Conservation (phyloP, 768 basidiomycete species). For the Trametes sanguinea region DNA sequence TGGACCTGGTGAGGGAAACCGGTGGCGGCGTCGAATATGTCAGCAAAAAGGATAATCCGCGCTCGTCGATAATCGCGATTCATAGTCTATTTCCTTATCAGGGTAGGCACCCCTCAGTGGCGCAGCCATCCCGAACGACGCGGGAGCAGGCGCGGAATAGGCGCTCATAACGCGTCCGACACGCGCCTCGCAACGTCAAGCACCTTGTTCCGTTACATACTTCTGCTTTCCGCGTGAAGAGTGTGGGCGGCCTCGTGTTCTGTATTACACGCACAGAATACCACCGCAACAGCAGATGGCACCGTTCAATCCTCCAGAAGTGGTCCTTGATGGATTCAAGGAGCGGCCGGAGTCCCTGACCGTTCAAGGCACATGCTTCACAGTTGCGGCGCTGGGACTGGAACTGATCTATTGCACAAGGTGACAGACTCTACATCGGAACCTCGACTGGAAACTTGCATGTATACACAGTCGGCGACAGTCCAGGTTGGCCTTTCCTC, state of each 20-base stretch:
- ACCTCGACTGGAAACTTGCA: slow-evolving; percentile 57
- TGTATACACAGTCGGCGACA: slow-evolving; percentile 49
- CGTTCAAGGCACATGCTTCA: slow-evolving; percentile 42
- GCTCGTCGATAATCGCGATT: not conserved
- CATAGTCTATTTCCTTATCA: not conserved
- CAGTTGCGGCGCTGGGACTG: slow-evolving; percentile 8
- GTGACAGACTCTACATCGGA: slow-evolving; percentile 62
- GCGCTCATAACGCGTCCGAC: slow-evolving; percentile 3
- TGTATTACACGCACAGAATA: not conserved
- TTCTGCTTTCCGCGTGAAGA: not conserved
- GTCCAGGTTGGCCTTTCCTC: slow-evolving; percentile 36
- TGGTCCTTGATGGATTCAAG: slow-evolving; percentile 43
- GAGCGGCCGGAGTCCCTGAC: slow-evolving; percentile 50
- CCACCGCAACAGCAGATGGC: slow-evolving; percentile 19
- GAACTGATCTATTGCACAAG: slow-evolving; percentile 32
- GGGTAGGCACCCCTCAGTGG: slow-evolving; percentile 1
- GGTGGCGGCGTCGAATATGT: not conserved
- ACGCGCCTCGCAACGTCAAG: not conserved
- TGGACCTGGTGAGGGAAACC: not conserved
- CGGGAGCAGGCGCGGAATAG: not conserved
- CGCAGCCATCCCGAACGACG: not conserved
- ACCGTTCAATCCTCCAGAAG: slow-evolving; percentile 32
- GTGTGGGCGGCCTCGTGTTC: not conserved
- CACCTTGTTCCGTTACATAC: not conserved
- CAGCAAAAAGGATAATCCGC: not conserved